Evolutionary conservation across 768 basidiomycete genomes (phyloP).

Genomic region (Suillus lakei): DNA sequence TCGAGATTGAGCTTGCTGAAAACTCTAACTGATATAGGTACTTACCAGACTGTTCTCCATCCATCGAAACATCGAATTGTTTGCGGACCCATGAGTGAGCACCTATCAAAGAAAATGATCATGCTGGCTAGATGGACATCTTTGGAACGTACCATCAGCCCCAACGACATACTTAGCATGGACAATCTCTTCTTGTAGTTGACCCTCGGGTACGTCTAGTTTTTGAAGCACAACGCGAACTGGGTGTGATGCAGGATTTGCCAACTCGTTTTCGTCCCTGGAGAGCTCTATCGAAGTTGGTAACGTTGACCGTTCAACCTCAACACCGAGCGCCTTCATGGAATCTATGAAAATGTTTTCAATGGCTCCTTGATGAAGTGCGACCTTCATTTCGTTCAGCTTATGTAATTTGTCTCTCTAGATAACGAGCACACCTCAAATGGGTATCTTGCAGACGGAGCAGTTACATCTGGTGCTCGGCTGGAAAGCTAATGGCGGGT

Average conservation of each 20-base stretch:
- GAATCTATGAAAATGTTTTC: constrained; percentile 40
- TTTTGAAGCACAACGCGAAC: constrained; percentile 28
- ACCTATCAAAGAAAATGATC: constrained; percentile 43
- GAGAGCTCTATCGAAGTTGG: constrained; percentile 37
- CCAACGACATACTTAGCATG: constrained; percentile 79
- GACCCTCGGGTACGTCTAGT: constrained; percentile 32
- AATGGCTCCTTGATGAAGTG: constrained; percentile 40
- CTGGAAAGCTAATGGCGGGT: constrained; percentile 55
- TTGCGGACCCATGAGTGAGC: constrained; percentile 88
- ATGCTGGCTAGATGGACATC: neutral
- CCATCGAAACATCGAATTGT: constrained; percentile 64
- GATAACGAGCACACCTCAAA: constrained; percentile 55
- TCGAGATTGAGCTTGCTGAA: neutral
- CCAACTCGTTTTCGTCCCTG: constrained; percentile 23
- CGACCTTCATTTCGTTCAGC: constrained; percentile 24
- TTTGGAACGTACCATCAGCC: constrained; percentile 58
- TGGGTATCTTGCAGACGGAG: constrained; percentile 66
- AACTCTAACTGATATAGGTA: neutral
- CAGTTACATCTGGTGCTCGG: constrained; percentile 62
- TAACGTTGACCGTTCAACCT: constrained; percentile 37
- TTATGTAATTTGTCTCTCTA: neutral
- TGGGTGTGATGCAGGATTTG: constrained; percentile 25
- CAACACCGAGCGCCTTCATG: constrained; percentile 31
- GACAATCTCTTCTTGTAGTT: constrained; percentile 56
- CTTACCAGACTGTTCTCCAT: constrained; percentile 68